Evolutionary conservation across 257 asterid species (phyloP).

Genomic region (Anisodus acutangulus): DNA sequence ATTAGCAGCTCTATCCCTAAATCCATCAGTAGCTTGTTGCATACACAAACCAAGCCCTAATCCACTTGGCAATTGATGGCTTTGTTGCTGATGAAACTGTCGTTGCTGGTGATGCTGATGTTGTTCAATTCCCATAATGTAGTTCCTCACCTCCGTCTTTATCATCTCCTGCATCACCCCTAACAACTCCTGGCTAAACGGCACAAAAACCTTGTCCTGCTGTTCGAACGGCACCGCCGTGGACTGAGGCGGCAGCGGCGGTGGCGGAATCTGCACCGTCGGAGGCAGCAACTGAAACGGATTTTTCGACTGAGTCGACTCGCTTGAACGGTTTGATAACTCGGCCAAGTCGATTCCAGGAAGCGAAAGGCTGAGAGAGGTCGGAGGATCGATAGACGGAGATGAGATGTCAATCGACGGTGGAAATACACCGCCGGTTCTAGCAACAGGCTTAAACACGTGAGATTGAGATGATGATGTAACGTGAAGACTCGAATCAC

Average conservation of each 20-base stretch:
- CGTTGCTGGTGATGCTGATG: constrained; percentile 41
- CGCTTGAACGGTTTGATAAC: constrained; percentile 32
- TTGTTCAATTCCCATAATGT: constrained; percentile 64
- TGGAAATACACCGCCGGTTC: constrained; percentile 46
- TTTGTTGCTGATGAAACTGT: constrained; percentile 41
- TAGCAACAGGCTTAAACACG: constrained; percentile 57
- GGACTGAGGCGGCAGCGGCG: constrained; percentile 29
- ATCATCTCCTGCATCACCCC: constrained; percentile 91
- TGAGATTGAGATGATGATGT: constrained; percentile 39
- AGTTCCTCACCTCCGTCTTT: constrained; percentile 74
- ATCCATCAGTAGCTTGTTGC: constrained; percentile 68
- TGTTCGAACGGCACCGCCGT: constrained; percentile 24
- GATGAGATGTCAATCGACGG: constrained; percentile 47
- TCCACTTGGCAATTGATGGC: constrained; percentile 44
- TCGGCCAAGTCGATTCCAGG: constrained; percentile 66
- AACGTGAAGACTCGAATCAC: constrained; percentile 59
- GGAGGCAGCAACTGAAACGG: constrained; percentile 38
- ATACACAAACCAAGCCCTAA: constrained; percentile 54
- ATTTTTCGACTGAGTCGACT: constrained; percentile 37
- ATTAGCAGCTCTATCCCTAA: constrained; percentile 62
- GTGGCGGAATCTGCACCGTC: constrained; percentile 25
- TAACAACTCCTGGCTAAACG: constrained; percentile 62
- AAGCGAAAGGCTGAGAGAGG: constrained; percentile 74
- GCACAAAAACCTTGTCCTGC: constrained; percentile 55
- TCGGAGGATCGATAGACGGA: constrained; percentile 60